These are phyloP conservation scores for Pestalotiopsis fici DNA, from an alignment of 2,329 filamentous ascomycete genomes.

Conservation along the genomic window DNA sequence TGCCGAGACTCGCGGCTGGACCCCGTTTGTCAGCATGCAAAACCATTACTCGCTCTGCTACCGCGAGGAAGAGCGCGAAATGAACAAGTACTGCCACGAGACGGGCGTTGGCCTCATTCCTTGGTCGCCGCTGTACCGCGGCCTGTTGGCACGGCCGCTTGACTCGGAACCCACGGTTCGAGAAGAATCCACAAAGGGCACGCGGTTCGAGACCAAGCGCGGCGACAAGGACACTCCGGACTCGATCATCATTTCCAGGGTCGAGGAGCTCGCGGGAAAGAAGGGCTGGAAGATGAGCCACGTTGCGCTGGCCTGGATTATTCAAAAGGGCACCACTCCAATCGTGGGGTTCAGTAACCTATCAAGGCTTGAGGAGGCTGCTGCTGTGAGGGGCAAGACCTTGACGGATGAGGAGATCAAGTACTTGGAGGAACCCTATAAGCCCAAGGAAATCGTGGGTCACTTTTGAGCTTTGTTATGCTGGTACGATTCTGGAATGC, in stretches of 20 bases:
- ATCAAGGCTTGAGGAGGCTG: slow-evolving; percentile 55
- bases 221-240: neutral
- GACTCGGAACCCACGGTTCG: neutral
- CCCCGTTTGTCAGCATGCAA: slow-evolving; percentile 60
- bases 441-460: neutral
- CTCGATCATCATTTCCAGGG: slow-evolving; percentile 42
- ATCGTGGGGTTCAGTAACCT: slow-evolving; percentile 54
- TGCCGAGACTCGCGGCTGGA: slow-evolving; percentile 55
- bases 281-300: slow-evolving; percentile 58
- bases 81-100: slow-evolving; percentile 41
- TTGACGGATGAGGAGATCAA: slow-evolving; percentile 51
- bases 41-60: slow-evolving; percentile 56
- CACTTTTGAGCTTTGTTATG: neutral
- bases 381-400: slow-evolving; percentile 37
- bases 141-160: slow-evolving; percentile 10
- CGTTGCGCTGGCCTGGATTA: slow-evolving; percentile 56
- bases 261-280: slow-evolving; percentile 50
- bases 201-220: neutral
- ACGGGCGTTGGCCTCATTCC: slow-evolving; percentile 44
- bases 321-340: slow-evolving; percentile 45
- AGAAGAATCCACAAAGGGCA: neutral
- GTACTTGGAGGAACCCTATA: slow-evolving; percentile 5
- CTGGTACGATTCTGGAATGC: too few species aligned
- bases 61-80: slow-evolving; percentile 56
- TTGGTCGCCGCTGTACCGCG: slow-evolving; percentile 22